Evolutionary conservation across 768 basidiomycete genomes (phyloP), one percentile per base, ranked within the genome.

Genomic region (Leucocoprinus sp.): DNA sequence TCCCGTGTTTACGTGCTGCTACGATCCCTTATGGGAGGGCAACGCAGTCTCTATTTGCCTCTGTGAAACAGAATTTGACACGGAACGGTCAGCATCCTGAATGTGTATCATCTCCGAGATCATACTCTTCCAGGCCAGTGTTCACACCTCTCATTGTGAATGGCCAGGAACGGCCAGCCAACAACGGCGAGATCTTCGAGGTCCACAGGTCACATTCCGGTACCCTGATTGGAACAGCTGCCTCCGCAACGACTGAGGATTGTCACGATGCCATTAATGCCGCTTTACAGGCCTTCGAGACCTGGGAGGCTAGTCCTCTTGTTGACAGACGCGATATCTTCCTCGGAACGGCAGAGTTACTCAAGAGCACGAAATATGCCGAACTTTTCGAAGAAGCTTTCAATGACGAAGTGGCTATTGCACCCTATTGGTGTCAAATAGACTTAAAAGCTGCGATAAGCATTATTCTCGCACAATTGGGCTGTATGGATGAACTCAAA

Each of bases 321-420:
- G 54, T 58, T 24, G 51, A 62, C 27, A 60, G 68, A 38, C 68
- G 74, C 26, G 65, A 67, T 27, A 66, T 78, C 9, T 62, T 78
- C 39, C 58, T 73, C 37, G 70, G 66, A 49, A 76, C 73, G 4
- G 70, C 75, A 1, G 69, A 74, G 12, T 54, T 78, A 2, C 45
- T 72, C n/a, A 55, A 50, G 36, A 60, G 66, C 2, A 71, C 74
- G 1, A 65, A 60, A 47, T 77, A 69, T 54, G 59, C 61, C 40
- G 51, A 54, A 6, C 62, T 60, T 34, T 54, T 75, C 26, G 45
- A 55, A 5, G 55, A 64, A 40, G 51, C 63, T 1, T 51, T 61
- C 26, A 41, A 55, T 34, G 61, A 65, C 38, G 77, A 78, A 56
- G 68, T 67, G 0, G 64, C 62, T n/a, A 61, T 69, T 5, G 45